Evolutionary conservation across 352 stramenopile genomes (phyloP).

Genomic region (Thalassiosira hispida): DNA sequence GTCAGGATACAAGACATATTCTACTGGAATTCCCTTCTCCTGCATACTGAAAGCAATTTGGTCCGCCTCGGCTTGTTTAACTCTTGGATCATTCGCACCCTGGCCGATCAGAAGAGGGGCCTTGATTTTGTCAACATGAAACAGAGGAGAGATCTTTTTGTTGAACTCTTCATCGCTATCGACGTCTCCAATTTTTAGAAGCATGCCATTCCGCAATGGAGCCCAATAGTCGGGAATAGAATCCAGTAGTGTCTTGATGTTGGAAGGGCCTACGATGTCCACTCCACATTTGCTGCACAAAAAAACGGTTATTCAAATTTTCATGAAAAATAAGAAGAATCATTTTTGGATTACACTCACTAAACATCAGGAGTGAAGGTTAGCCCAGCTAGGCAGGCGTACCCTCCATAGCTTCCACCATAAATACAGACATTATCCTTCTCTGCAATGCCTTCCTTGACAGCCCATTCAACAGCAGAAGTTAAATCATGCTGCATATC

Average conservation of each 20-base stretch:
- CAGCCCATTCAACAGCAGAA: constrained; percentile 74
- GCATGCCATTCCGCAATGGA: constrained; percentile 64
- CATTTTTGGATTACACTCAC: neutral
- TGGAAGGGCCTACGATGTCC: constrained; percentile 82
- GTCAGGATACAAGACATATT: constrained; percentile 87
- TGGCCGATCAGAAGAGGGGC: constrained; percentile 87
- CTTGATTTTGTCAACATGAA: constrained; percentile 86
- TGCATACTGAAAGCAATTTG: constrained; percentile 86
- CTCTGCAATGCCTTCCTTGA: constrained; percentile 82
- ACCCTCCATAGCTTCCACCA: constrained; percentile 86
- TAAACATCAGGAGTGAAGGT: constrained; percentile 88
- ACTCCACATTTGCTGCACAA: constrained; percentile 75
- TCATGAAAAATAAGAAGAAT: neutral
- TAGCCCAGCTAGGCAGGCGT: constrained; percentile 83
- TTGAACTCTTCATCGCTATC: constrained; percentile 68
- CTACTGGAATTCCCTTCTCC: constrained; percentile 84
- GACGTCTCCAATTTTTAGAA: constrained; percentile 70
- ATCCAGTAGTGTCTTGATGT: constrained; percentile 70
- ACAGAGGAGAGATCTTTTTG: constrained; percentile 82
- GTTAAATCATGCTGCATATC: constrained; percentile 73
- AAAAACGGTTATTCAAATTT: neutral
- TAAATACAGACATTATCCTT: constrained; percentile 72
- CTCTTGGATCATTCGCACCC: constrained; percentile 87
- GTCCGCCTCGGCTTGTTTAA: constrained; percentile 84
- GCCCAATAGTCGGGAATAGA: constrained; percentile 67